Evolutionary conservation across 805 yeast genomes (phyloP).

Genomic region (Pichia californica): DNA sequence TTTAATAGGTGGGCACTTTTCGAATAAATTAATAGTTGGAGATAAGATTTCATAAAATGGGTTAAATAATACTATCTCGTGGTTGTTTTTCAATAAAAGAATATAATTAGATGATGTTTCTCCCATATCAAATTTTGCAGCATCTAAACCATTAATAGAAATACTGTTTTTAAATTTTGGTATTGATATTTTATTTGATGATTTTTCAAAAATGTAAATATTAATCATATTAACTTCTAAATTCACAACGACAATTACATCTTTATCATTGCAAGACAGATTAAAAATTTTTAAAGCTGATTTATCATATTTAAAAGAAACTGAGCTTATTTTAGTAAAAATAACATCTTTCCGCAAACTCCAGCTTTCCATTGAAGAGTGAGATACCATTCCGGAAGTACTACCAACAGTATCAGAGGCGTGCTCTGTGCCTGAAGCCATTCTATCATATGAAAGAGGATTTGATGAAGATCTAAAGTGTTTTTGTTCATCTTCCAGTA

Average conservation of each 20-base stretch:
- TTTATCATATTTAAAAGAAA: slow-evolving; percentile 29
- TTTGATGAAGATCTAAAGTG: slow-evolving; percentile 34
- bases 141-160: slow-evolving; percentile 29
- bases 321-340: slow-evolving; percentile 51
- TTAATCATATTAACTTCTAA: slow-evolving; percentile 35
- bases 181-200: slow-evolving; percentile 24
- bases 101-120: slow-evolving; percentile 38
- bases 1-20: slow-evolving; percentile 17
- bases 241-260: slow-evolving; percentile 55
- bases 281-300: slow-evolving; percentile 31
- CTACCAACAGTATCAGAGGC: slow-evolving; percentile 22
- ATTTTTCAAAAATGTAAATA: slow-evolving; percentile 42
- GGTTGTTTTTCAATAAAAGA: slow-evolving; percentile 33
- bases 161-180: slow-evolving; percentile 20
- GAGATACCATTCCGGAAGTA: slow-evolving; percentile 16
- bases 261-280: slow-evolving; percentile 45
- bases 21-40: slow-evolving; percentile 23
- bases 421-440: slow-evolving; percentile 36
- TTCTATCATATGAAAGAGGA: slow-evolving; percentile 36
- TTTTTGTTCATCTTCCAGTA: slow-evolving; percentile 32
- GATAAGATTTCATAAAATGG: slow-evolving; percentile 52
- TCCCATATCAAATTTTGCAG: slow-evolving; percentile 31
- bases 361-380: slow-evolving; percentile 25
- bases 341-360: slow-evolving; percentile 58
- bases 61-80: slow-evolving; percentile 39